Evolutionary conservation across 2,329 filamentous ascomycete species (phyloP), one percentile per base, ranked within the genome.

Genomic region (Alternaria consortialis): DNA sequence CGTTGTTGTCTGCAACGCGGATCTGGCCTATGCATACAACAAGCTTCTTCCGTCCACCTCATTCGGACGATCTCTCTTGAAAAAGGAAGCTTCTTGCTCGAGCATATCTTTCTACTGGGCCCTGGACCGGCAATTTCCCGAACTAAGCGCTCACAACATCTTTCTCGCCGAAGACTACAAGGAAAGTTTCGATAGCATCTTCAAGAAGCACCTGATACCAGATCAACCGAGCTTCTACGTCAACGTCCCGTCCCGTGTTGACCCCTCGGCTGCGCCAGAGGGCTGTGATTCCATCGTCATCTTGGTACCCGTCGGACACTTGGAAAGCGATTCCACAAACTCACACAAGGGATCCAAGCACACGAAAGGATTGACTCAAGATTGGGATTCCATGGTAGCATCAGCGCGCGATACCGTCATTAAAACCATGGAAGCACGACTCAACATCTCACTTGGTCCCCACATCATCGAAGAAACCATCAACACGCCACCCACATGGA

Each of bases 71-170:
- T 79, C 79, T 4, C 78, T 86, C 32, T 72, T 76, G 56, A 82
- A 84, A 59, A 80, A 85, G 5, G 80, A 85, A 12, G 84, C 87
- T 1, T 91, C 88, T 0, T 92, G 90, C 79, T 90, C 87, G 64
- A 90, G 88, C 59, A 90, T 93, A 66, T 91, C 88, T 5, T 93
- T 93, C 79, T 93, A 92, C 82, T 93, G 90, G 90, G 85, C 86
- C 3, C 82, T 92, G 20, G 82, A 86, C 60, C 80, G 82, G 52
- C 82, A 84, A 53, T 80, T 92, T 2, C 85, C 87, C 0, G 85
- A 90, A 74, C 84, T 93, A 2, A 81, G 84, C 17, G 86, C 88
- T 0, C 91, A 93, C 79, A 93, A 93, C 75, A 91, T 93, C 69
- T 93, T 93, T 80, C 85, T 93, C 7, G 90, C 90, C 2, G 87